Percentiles rank a stretch among this genome's conserved stretches.
phyloP scores from a whole-genome alignment of 2,329 filamentous ascomycete species.

The Fusarium redolens region DNA sequence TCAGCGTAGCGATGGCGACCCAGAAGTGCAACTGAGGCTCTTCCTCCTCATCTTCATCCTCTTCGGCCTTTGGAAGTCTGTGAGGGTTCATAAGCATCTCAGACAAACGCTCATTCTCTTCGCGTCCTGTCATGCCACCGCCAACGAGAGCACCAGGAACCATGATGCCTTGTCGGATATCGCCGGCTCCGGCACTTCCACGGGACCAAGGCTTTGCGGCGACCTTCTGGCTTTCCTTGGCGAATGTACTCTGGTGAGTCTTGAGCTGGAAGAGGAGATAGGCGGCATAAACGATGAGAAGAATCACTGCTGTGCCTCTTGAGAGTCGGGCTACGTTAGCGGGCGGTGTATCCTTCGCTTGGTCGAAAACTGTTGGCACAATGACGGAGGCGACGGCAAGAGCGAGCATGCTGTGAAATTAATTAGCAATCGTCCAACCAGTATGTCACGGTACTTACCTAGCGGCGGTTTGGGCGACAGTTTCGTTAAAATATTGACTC shows the following conservation, averaged over 20 bases:
- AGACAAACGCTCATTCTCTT: slow-evolving; percentile 59
- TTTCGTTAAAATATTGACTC: slow-evolving; percentile 92
- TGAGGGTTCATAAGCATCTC: slow-evolving; percentile 56
- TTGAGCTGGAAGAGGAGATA: slow-evolving; percentile 94
- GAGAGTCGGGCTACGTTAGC: slow-evolving; percentile 71
- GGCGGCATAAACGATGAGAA: slow-evolving; percentile 83
- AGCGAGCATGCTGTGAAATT: slow-evolving; percentile 67
- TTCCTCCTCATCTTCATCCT: slow-evolving; percentile 74
- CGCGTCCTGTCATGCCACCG: slow-evolving; percentile 47
- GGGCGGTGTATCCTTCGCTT: slow-evolving; percentile 55
- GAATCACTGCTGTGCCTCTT: slow-evolving; percentile 80
- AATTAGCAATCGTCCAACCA: not conserved
- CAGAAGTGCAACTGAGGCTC: slow-evolving; percentile 78
- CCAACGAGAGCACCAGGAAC: slow-evolving; percentile 54
- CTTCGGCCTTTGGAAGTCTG: slow-evolving; percentile 50
- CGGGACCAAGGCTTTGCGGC: slow-evolving; percentile 64
- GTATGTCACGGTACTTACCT: slow-evolving; percentile 53
- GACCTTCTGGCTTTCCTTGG: slow-evolving; percentile 81
- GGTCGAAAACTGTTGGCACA: slow-evolving; percentile 87
- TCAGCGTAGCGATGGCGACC: slow-evolving; percentile 78
- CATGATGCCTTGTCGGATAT: slow-evolving; percentile 55
- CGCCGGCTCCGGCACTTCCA: slow-evolving; percentile 49
- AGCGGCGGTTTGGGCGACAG: slow-evolving; percentile 89
- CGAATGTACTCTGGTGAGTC: slow-evolving; percentile 84
- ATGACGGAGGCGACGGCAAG: slow-evolving; percentile 85